Evolutionary conservation across 2,329 filamentous ascomycete species (phyloP).

Genomic region (Aspergillus pseudonomiae): DNA sequence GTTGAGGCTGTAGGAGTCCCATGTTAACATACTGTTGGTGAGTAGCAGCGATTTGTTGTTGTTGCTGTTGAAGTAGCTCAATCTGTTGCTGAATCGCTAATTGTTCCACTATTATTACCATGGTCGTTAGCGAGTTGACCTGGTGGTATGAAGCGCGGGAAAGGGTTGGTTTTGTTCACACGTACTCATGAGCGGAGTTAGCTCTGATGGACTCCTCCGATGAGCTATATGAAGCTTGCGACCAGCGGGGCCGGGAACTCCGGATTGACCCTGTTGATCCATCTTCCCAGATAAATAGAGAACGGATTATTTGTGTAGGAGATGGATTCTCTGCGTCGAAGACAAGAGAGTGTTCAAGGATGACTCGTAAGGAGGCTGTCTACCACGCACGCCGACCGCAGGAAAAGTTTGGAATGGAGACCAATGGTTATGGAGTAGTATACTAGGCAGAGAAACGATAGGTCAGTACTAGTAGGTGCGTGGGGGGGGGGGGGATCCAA

Average conservation of each 20-base stretch:
- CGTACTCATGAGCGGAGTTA: slow-evolving; percentile 97
- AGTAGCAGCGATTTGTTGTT: slow-evolving; percentile 94
- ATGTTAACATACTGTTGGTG: slow-evolving; percentile 98
- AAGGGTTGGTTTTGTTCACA: slow-evolving; percentile 34
- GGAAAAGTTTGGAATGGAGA: slow-evolving; percentile 20
- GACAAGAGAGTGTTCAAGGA: slow-evolving; percentile 29
- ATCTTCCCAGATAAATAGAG: slow-evolving; percentile 48
- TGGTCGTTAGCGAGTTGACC: slow-evolving; percentile 21
- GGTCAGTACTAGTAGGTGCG: slow-evolving; percentile 19
- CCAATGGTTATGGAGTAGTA: slow-evolving; percentile 11
- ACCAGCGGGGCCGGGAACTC: slow-evolving; percentile 71
- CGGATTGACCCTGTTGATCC: slow-evolving; percentile 65
- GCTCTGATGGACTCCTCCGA: slow-evolving; percentile 92
- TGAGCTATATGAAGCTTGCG: slow-evolving; percentile 96
- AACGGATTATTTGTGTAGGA: slow-evolving; percentile 15
- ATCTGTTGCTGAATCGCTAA: slow-evolving; percentile 97
- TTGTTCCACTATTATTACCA: slow-evolving; percentile 80
- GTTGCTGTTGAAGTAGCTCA: slow-evolving; percentile 93
- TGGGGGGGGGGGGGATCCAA: slow-evolving; percentile 2
- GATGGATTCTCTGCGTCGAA: not conserved
- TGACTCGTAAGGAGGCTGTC: slow-evolving; percentile 29
- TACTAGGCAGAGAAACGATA: slow-evolving; percentile 21
- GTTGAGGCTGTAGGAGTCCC: slow-evolving; percentile 87
- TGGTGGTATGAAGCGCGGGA: slow-evolving; percentile 46
- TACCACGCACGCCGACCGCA: slow-evolving; percentile 32